phyloP scores from a whole-genome alignment of 805 yeast species.

The Saccharomycopsis microspora region DNA sequence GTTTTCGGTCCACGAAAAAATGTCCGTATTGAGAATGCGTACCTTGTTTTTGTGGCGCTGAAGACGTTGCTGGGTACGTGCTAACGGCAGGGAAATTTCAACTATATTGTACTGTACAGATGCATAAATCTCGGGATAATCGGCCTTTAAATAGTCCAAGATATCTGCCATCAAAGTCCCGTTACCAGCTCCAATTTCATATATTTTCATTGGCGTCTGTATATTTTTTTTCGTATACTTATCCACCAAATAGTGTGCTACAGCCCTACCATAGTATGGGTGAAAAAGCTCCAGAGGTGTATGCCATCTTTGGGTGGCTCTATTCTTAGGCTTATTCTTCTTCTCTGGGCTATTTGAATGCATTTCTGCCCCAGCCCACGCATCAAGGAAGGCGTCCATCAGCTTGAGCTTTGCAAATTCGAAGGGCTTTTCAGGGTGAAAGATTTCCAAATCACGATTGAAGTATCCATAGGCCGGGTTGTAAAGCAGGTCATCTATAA shows the following conservation, averaged over 20 bases:
- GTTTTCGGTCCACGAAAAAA: constrained; percentile 55
- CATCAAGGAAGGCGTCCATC: constrained; percentile 57
- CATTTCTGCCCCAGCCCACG: constrained; percentile 37
- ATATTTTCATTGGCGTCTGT: constrained; percentile 57
- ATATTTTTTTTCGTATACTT: constrained; percentile 51
- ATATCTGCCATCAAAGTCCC: constrained; percentile 77
- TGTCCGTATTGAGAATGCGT: constrained; percentile 59
- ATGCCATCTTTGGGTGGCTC: constrained; percentile 65
- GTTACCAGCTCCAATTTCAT: constrained; percentile 87
- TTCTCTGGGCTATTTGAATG: constrained; percentile 27
- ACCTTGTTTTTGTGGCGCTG: constrained; percentile 44
- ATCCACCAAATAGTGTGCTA: constrained; percentile 68
- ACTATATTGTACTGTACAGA: constrained; percentile 60
- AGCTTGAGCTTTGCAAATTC: constrained; percentile 45
- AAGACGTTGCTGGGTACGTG: constrained; percentile 36
- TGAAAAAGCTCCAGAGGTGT: constrained; percentile 81
- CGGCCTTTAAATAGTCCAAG: constrained; percentile 45
- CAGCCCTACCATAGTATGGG: constrained; percentile 76
- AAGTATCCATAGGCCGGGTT: constrained; percentile 80
- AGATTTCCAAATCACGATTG: constrained; percentile 66
- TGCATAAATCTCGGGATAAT: constrained; percentile 64
- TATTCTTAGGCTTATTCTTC: constrained; percentile 31
- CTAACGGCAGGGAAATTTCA: constrained; percentile 57
- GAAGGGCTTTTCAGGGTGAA: constrained; percentile 43
- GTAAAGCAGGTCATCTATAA: constrained; percentile 76